Evolutionary conservation across 1,284 basidiomycete species (phyloP).

Genomic region (Puccinia coronata): DNA sequence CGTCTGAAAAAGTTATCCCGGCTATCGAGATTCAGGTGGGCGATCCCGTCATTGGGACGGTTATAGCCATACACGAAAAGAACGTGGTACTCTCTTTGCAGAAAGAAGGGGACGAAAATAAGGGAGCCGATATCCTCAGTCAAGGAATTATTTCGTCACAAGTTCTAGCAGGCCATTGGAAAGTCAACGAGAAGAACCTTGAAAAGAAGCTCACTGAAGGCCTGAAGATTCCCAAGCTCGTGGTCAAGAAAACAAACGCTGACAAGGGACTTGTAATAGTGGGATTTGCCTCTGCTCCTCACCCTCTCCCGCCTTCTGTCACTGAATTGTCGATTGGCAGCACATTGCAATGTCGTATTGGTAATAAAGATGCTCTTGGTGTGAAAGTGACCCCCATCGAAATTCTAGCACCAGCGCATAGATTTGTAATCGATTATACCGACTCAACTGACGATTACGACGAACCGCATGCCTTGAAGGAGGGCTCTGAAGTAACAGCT

Average conservation of each 20-base stretch:
- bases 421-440: conserved; percentile 44
- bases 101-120: conserved; percentile 70
- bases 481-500: conserved; percentile 18
- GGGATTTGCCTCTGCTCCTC: conserved; percentile 59
- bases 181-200: conserved; percentile 70
- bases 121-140: neutral
- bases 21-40: conserved; percentile 70
- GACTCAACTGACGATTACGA: conserved; percentile 45
- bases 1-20: neutral
- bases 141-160: conserved; percentile 77
- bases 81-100: conserved; percentile 69
- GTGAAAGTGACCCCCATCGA: conserved; percentile 21
- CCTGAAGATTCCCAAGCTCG: conserved; percentile 73
- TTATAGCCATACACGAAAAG: conserved; percentile 79
- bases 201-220: conserved; percentile 70
- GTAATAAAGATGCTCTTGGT: conserved; percentile 9
- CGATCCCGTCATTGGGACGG: conserved; percentile 69
- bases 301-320: neutral
- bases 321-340: conserved; percentile 2
- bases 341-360: conserved; percentile 11
- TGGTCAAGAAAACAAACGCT: conserved; percentile 84
- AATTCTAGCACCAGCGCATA: neutral
- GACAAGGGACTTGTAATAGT: conserved; percentile 87
- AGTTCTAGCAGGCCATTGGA: conserved; percentile 80
- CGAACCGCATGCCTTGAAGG: neutral